Evolutionary conservation across 2,329 filamentous ascomycete genomes (phyloP).

Genomic region (Ophiostoma perfectum): DNA sequence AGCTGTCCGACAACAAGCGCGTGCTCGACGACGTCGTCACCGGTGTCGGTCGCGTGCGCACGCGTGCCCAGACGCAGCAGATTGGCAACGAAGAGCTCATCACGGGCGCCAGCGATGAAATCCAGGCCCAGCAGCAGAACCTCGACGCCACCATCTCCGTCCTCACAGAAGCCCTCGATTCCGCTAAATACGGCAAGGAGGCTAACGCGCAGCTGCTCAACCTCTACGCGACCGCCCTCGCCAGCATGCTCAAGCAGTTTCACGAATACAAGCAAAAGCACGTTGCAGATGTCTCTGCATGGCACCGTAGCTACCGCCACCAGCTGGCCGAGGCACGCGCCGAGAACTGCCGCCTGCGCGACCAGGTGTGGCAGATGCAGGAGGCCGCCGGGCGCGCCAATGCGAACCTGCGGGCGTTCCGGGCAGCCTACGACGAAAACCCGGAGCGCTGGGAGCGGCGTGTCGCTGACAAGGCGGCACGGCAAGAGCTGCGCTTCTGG

Average conservation of each 20-base stretch:
- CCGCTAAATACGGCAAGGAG: constrained; percentile 55
- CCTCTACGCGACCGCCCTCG: constrained; percentile 53
- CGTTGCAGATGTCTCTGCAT: constrained; percentile 55
- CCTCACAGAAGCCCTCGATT: constrained; percentile 57
- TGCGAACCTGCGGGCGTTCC: constrained; percentile 52
- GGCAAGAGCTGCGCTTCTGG: constrained; percentile 60
- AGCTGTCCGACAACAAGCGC: constrained; percentile 56
- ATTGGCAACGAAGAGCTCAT: constrained; percentile 56
- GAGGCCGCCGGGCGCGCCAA: constrained; percentile 55
- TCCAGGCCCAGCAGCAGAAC: constrained; percentile 47
- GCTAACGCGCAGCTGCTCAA: constrained; percentile 54
- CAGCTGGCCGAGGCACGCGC: constrained; percentile 61
- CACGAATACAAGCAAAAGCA: constrained; percentile 62
- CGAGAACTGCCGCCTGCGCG: constrained; percentile 57
- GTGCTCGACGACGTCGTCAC: constrained; percentile 59
- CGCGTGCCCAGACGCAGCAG: constrained; percentile 47
- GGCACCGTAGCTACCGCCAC: constrained; percentile 61
- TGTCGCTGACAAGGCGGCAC: constrained; percentile 47
- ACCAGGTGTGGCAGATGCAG: constrained; percentile 64
- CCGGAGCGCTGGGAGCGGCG: constrained; percentile 48
- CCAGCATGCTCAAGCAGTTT: constrained; percentile 56
- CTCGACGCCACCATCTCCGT: constrained; percentile 54
- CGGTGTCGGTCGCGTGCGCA: constrained; percentile 57
- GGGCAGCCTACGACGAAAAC: constrained; percentile 52
- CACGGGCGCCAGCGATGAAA: constrained; percentile 49